Conservation (phyloP, 192 early-diverging fungal species). For the Coemansia sp. region DNA sequence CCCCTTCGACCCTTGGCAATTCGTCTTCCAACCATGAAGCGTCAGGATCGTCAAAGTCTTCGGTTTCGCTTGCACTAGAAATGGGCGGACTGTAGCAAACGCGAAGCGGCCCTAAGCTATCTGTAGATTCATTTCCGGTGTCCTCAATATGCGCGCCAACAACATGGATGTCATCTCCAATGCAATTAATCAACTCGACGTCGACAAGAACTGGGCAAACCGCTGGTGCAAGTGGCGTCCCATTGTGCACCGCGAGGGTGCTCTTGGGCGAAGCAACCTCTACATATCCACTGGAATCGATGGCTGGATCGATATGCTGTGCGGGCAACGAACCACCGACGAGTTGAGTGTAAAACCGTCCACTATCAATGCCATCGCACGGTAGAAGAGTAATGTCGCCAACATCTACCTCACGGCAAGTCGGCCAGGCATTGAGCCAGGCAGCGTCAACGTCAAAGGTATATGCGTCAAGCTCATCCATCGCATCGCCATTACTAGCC, state of each 20-base stretch:
- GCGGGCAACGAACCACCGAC: not conserved
- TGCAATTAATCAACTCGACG: not conserved
- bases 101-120: not conserved
- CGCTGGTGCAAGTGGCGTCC: not conserved
- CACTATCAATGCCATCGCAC: not conserved
- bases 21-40: conserved; percentile 14
- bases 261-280: not conserved
- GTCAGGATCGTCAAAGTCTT: conserved; percentile 6
- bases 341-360: conserved; percentile 15
- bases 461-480: not conserved
- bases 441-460: not conserved
- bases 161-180: not conserved
- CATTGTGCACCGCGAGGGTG: not conserved
- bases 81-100: not conserved
- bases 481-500: not conserved
- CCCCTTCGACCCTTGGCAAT: conserved; percentile 1
- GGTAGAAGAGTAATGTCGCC: not conserved
- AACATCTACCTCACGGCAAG: conserved; percentile 25
- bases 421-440: conserved; percentile 28
- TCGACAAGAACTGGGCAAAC: conserved; percentile 7
- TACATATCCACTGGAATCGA: not conserved
- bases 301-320: not conserved
- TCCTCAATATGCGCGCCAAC: not conserved
- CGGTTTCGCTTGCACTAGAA: not conserved
- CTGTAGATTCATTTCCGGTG: not conserved